Base-by-base conservation (phyloP, 306 rosid species). In the Elaeagnus macrophylla region DNA sequence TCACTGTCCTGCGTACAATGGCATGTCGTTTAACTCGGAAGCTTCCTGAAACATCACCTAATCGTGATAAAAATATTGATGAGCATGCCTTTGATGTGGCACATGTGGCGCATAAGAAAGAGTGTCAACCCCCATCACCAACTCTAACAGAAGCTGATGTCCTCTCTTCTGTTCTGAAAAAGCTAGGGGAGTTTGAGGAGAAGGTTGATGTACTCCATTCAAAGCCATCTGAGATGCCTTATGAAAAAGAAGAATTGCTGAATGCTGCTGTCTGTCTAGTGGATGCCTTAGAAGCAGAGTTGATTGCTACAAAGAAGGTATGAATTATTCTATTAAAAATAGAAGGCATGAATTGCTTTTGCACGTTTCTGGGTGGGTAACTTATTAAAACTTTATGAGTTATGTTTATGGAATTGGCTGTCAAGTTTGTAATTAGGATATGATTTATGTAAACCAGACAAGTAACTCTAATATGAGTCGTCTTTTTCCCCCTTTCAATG, bases 251-350 rank as follows among this genome's bases (percentile, higher is more conserved):
- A 57, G 99, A 91, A 75, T 71, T 91, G 81, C 82, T 91, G 68
- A 87, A 91, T 80, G 99, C 95, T 58, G 99, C 99, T 62, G 99
- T 91, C 51, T 87, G 79, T 61, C 96, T 96, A 3, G 99, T 91
- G 64, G 99, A 91, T 83, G 96, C 89, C 49, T 74, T 91, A 61
- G 99, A 91, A 72, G 99, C 99, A 42, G 96, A 87, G 77, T 72
- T 91, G 53, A 91, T 91, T 73, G 82, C 95, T 48, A 84, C 99
- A 44, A 91, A 91, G 76, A 82, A 82, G 96, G 99, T 91, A 70
- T 57, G 54, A 54, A 12, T 10, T 16, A 10, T n/a, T n/a, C n/a
- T n/a, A n/a, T n/a, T n/a, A n/a, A n/a, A n/a, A n/a, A n/a, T n/a
- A 91, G 76, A 82, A 82, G 96, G 99, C 86, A 70, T 57, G 54